Evolutionary conservation across 768 basidiomycete genomes (phyloP), one percentile per base, ranked within the genome.

Genomic region (Cystofilobasidium capitatum): DNA sequence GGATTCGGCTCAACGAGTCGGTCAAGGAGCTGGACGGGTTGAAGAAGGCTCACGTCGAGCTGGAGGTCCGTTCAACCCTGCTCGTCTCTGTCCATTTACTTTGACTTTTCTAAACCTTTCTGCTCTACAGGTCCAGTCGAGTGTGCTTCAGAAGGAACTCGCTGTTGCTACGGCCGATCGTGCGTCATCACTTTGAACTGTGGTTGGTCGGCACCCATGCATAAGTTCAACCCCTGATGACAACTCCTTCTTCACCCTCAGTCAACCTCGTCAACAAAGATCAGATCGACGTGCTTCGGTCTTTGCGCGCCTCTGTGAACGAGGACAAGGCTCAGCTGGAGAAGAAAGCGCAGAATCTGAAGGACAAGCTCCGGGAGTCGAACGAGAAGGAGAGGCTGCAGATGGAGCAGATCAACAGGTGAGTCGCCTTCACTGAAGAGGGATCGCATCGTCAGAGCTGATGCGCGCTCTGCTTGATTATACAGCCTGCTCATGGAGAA

Each of bases 211-310:
- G 33, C 44, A 14, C 51, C 31, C 24, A 29, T 29, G 7, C 6
- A n/a, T 6, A 16, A 24, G 24, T 5, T 10, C 17, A n/a, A n/a
- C n/a, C 29, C 24, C 8, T 35, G 24, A 29, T 39, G 24, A 6
- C 4, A n/a, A 3, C 4, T 16, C 17, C 16, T 33, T 29, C 44
- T 31, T 22, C 7, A 5, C 3, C 22, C 51, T 24, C 73, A 94
- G 92, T 97, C 73, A 88, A 84, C 54, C 82, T 98, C 51, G 87
- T 97, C 54, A 88, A 91, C 80, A 91, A 89, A 75, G 91, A 96
- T 74, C 91, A 97, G 75, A 80, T 92, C 26, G 92, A 93, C 62
- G 91, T 93, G 66, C 85, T 98, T 37, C 82, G 55, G 14, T 40
- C 85, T 8, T 79, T 96, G 33, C 86, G 93, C 47, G 89, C 91